Percentiles rank a stretch among this genome's conserved stretches.
phyloP scores from a whole-genome alignment of 2,329 filamentous ascomycete genomes.

The Hymenoscyphus fructigenus region DNA sequence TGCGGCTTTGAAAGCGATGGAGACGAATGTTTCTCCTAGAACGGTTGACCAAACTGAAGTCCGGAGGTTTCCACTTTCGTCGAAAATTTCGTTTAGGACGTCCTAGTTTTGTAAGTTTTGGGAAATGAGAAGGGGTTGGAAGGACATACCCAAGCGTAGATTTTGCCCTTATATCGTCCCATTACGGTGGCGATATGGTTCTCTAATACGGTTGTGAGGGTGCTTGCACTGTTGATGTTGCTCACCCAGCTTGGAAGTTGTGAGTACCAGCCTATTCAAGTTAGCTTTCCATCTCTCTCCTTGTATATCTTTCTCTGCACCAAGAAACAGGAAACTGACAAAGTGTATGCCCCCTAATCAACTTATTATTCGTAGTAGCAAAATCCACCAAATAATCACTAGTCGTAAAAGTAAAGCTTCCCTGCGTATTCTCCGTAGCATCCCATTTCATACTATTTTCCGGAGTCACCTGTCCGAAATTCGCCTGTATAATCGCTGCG shows the following conservation, averaged over 20 bases:
- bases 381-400: conserved; percentile 61
- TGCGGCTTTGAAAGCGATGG: conserved; percentile 68
- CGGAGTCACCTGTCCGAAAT: conserved; percentile 65
- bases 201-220: conserved; percentile 54
- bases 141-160: conserved; percentile 48
- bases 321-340: conserved; percentile 67
- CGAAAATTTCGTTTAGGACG: conserved; percentile 65
- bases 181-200: conserved; percentile 59
- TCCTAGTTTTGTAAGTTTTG: conserved; percentile 61
- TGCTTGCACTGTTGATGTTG: conserved; percentile 50
- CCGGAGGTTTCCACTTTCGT: conserved; percentile 48
- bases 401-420: conserved; percentile 54
- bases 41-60: conserved; percentile 64
- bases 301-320: too few relatives aligned
- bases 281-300: conserved; percentile 55
- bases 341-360: conserved; percentile 65
- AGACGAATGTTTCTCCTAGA: conserved; percentile 68
- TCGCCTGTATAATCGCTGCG: conserved; percentile 55
- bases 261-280: conserved; percentile 58
- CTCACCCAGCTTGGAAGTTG: conserved; percentile 61
- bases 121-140: neutral
- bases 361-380: conserved; percentile 54
- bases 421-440: conserved; percentile 48
- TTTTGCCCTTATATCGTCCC: conserved; percentile 60
- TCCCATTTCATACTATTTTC: conserved; percentile 76